A percentile compares a stretch with the other conserved stretches of the same genome.
Conservation (phyloP, 2,329 filamentous ascomycete species). For the Colletotrichum falcatum region DNA sequence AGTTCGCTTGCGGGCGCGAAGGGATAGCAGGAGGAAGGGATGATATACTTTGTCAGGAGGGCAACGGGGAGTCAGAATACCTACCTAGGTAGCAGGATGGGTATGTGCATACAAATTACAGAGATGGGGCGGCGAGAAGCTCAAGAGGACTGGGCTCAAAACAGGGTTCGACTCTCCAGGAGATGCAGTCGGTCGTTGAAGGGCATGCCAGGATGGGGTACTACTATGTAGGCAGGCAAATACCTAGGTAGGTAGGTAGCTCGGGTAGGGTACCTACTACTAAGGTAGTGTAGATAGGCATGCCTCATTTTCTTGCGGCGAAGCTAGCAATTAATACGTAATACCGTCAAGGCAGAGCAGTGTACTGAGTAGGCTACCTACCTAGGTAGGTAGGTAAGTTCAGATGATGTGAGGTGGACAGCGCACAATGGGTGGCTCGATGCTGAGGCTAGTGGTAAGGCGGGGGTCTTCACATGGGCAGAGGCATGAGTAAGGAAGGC, state of each 20-base stretch:
- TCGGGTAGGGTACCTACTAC: constrained; percentile 5
- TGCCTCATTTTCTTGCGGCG: constrained; percentile 1
- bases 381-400: constrained; percentile 1
- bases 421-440: constrained; percentile 13
- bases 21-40: constrained; percentile 18
- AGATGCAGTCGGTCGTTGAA: constrained; percentile 1
- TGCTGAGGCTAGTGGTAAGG: not conserved
- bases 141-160: constrained; percentile 16
- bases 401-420: constrained; percentile 21
- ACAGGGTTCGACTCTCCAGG: constrained; percentile 19
- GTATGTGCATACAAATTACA: constrained; percentile 7
- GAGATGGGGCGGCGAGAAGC: constrained; percentile 17
- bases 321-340: too few species aligned
- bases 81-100: constrained; percentile 19
- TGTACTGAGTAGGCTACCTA: not conserved
- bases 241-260: not conserved
- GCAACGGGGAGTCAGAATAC: constrained; percentile 5
- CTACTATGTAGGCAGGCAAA: too few species aligned
- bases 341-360: not conserved
- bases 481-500: not conserved
- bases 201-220: constrained; percentile 16
- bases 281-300: not conserved
- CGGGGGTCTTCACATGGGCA: not conserved
- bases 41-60: constrained; percentile 1
- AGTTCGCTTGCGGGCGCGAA: not conserved